Percentiles rank a stretch among this genome's conserved stretches.
These are phyloP conservation scores for Oryza officinalis DNA, from an alignment of 176 grass and related monocot genomes.

Conservation along the genomic window DNA sequence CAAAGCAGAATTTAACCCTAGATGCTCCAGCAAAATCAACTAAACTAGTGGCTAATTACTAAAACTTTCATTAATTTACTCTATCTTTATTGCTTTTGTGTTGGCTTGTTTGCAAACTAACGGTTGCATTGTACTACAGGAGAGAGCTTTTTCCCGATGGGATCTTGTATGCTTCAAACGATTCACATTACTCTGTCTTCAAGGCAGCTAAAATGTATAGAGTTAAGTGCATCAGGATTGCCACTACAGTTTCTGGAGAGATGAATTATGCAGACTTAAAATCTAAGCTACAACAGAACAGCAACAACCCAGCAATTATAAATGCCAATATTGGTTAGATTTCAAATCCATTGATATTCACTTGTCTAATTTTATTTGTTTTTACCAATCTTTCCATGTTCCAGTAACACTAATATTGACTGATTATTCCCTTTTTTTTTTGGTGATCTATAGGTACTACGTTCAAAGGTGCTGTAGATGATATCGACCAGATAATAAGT, in stretches of 20 bases:
- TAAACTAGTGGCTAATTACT: neutral
- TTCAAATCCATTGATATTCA: neutral
- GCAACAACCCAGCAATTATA: constrained; percentile 34
- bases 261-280: constrained; percentile 43
- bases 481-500: constrained; percentile 44
- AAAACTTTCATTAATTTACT: neutral
- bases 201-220: constrained; percentile 63
- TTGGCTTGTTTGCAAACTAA: neutral
- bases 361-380: neutral
- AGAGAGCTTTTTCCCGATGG: constrained; percentile 49
- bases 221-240: constrained; percentile 49
- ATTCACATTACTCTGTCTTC: constrained; percentile 59
- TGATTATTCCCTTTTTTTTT: neutral
- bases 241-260: constrained; percentile 39
- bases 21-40: no score
- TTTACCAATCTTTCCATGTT: neutral
- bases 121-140: neutral
- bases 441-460: constrained; percentile 31
- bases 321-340: constrained; percentile 50
- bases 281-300: constrained; percentile 34
- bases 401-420: neutral
- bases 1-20: no score
- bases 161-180: constrained; percentile 38
- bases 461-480: constrained; percentile 49
- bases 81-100: neutral